A percentile compares a stretch with the other conserved stretches of the same genome.
phyloP scores from a whole-genome alignment of 1,284 basidiomycete species.

The Stereum hirsutum region DNA sequence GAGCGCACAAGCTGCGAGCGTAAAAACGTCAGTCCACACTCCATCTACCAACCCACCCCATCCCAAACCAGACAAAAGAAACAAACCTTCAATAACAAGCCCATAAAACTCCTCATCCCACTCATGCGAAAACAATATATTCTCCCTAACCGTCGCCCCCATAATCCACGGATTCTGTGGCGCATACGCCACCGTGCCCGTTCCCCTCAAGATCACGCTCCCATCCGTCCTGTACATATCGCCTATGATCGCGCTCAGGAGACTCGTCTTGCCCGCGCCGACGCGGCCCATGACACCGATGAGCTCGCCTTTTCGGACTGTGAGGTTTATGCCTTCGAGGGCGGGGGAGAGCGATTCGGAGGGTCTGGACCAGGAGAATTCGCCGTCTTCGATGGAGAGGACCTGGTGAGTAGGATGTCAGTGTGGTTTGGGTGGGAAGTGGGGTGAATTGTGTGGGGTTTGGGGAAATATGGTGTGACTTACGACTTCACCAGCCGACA shows the following conservation, averaged over 20 bases:
- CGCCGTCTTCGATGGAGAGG: conserved; percentile 62
- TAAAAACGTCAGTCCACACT: too few relatives aligned
- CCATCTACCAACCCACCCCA: too few relatives aligned
- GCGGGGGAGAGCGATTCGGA: conserved; percentile 47
- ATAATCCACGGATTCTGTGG: conserved; percentile 89
- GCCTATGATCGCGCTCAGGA: conserved; percentile 74
- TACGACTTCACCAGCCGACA: conserved; percentile 58
- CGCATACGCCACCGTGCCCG: conserved; percentile 82
- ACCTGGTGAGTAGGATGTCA: conserved; percentile 26
- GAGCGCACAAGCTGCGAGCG: conserved; percentile 70
- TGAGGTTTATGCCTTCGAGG: conserved; percentile 71
- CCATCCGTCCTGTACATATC: conserved; percentile 83
- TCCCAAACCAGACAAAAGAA: background rate
- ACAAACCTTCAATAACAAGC: conserved; percentile 63
- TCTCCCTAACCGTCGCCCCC: conserved; percentile 77
- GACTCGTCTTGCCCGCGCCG: conserved; percentile 85
- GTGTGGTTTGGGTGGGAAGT: background rate
- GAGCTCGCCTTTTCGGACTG: conserved; percentile 79
- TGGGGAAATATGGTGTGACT: background rate
- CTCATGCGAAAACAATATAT: conserved; percentile 85
- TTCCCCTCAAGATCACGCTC: conserved; percentile 54
- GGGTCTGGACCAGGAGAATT: conserved; percentile 81
- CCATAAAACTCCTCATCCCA: conserved; percentile 78
- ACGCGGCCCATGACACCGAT: conserved; percentile 84
- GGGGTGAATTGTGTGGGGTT: background rate